Evolutionary conservation across 2,329 filamentous ascomycete genomes (phyloP), one percentile per base, ranked within the genome.

Genomic region (Coniochaeta sp.): DNA sequence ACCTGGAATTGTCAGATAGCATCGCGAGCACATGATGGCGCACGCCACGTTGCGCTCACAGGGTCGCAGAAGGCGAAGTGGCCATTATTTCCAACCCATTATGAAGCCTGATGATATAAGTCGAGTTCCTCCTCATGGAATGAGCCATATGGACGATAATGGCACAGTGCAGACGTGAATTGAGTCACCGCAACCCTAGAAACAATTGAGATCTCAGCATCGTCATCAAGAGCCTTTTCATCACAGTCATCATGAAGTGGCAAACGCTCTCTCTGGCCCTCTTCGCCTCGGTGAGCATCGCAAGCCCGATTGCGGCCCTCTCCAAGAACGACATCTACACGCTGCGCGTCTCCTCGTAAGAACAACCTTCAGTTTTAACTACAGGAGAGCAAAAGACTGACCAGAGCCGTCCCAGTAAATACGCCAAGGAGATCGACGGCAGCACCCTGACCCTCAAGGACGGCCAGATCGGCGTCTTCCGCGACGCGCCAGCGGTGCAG

Each of bases 391-490:
- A 4, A n/a, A 17, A 4, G 30, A 36, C 19, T 40, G 2, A 44
- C 34, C n/a, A 10, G 28, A 14, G 1, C 19, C 22, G 3, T 28
- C 32, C 32, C 47, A 59, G 58, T 9, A 50, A 36, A 50, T 40
- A 57, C 57, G 47, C 36, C 32, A 32, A 59, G 5, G 16, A 55
- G 47, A 62, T 77, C 55, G 62, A 76, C 64, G 71, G 69, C 42
- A 66, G 65, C 44, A 71, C 71, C 64, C 68, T 77, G 17, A 63
- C 67, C 26, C 40, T 70, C 52, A 73, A 65, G 59, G 65, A 66
- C 61, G 66, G 65, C 60, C 65, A 62, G 16, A 63, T 77, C 14
- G 73, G 73, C 57, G 58, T 77, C 59, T 73, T 67, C 65, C 57
- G 63, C 5, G 61, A 58, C 36, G 58, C 65, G 30, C 28, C 60